phyloP scores from a whole-genome alignment of 306 rosid species.

The Rosa lucieae region DNA sequence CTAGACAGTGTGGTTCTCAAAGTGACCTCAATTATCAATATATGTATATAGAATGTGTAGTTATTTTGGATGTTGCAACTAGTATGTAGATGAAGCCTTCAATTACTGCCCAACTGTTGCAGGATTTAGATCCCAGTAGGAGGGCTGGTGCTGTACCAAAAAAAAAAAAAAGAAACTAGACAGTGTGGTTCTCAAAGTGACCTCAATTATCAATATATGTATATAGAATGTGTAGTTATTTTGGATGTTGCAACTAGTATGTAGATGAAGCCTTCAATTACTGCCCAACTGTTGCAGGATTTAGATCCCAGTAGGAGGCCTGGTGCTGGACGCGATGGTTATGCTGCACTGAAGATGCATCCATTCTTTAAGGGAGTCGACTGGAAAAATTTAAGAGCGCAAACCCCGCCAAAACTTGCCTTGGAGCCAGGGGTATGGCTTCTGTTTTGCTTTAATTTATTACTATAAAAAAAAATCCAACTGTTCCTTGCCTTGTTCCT shows the following conservation, averaged over 20 bases:
- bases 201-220: neutral
- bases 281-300: conserved; percentile 55
- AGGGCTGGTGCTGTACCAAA: conserved; percentile 72
- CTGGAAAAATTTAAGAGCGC: conserved; percentile 67
- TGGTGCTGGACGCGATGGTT: conserved; percentile 89
- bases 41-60: neutral
- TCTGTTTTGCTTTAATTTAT: conserved; percentile 23
- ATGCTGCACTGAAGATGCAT: conserved; percentile 67
- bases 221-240: neutral
- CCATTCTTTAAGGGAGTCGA: conserved; percentile 83
- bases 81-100: conserved; percentile 17
- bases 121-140: conserved; percentile 87
- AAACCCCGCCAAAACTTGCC: conserved; percentile 80
- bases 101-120: conserved; percentile 25
- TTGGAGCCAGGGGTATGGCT: conserved; percentile 60
- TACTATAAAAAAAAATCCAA: conserved; percentile 7
- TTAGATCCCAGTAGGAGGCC: conserved; percentile 85
- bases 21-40: neutral
- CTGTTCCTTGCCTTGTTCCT: neutral
- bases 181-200: neutral
- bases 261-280: conserved; percentile 10
- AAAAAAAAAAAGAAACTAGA: neutral
- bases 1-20: neutral
- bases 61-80: conserved; percentile 6
- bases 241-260: conserved; percentile 15